phyloP scores from a whole-genome alignment of 1,284 basidiomycete species.

The Ceratobasidium sp. region DNA sequence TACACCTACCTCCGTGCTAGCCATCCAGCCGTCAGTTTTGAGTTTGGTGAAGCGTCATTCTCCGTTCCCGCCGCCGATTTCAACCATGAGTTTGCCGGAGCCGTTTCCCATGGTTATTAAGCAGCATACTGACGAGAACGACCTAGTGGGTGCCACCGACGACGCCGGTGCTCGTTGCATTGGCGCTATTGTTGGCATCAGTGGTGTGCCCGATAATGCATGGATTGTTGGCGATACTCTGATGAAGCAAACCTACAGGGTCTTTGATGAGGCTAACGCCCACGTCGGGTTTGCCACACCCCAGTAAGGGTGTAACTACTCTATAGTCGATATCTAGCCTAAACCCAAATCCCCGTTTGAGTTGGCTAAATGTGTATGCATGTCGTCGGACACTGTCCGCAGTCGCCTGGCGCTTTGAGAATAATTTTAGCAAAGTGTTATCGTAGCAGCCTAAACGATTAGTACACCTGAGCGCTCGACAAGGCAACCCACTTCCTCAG shows the following conservation, averaged over 20 bases:
- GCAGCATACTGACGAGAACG: too few species aligned
- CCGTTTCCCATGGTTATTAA: too few species aligned
- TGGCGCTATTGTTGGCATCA: slow-evolving; percentile 82
- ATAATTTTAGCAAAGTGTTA: too few species aligned
- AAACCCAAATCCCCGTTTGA: too few species aligned
- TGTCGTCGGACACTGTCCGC: too few species aligned
- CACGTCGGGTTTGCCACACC: slow-evolving; percentile 10
- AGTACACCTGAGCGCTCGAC: too few species aligned
- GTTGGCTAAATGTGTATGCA: too few species aligned
- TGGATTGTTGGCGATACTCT: slow-evolving; percentile 86
- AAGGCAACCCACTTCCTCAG: too few species aligned
- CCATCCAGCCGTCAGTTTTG: slow-evolving; percentile 32
- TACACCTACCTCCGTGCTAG: slow-evolving; percentile 46
- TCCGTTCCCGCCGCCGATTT: slow-evolving; percentile 42
- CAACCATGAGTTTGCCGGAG: slow-evolving; percentile 36
- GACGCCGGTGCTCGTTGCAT: slow-evolving; percentile 65
- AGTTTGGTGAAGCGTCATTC: slow-evolving; percentile 43
- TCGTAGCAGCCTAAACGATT: too few species aligned
- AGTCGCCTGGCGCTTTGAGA: too few species aligned
- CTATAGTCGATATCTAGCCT: too few species aligned
- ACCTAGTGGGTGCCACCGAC: slow-evolving; percentile 12
- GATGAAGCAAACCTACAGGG: slow-evolving; percentile 49
- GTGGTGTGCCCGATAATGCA: slow-evolving; percentile 57
- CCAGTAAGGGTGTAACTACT: too few species aligned
- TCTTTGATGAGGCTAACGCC: slow-evolving; percentile 30